Percentiles rank a stretch among this genome's conserved stretches.
phyloP scores from a whole-genome alignment of 495 filamentous ascomycete genomes.

The Mytilinidion resinicola region DNA sequence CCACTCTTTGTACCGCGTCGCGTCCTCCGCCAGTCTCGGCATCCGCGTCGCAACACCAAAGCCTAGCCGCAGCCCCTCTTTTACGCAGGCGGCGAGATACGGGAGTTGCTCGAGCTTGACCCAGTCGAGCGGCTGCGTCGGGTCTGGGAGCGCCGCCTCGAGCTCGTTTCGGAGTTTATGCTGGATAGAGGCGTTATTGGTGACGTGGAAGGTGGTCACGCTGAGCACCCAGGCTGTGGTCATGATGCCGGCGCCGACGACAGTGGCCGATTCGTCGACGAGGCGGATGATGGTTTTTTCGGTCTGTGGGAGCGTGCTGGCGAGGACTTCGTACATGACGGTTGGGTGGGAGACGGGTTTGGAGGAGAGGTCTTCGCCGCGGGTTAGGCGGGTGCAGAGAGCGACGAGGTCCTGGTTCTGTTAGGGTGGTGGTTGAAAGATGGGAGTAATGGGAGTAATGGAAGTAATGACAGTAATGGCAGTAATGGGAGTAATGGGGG shows the following conservation, averaged over 20 bases:
- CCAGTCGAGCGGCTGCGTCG: constrained; percentile 24
- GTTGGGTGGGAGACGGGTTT: not conserved
- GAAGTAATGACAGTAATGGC: too few relatives aligned
- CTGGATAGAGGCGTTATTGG: constrained; percentile 23
- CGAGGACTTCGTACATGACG: constrained; percentile 7
- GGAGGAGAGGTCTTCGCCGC: not conserved
- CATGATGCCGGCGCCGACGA: constrained; percentile 37
- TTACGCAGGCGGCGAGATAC: constrained; percentile 31
- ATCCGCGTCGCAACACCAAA: constrained; percentile 15
- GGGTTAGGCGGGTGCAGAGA: not conserved
- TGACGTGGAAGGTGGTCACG: constrained; percentile 32
- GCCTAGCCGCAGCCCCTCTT: constrained; percentile 6
- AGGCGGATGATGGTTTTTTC: constrained; percentile 30
- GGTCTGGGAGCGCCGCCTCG: constrained; percentile 14
- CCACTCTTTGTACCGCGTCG: constrained; percentile 10
- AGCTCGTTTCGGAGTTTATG: constrained; percentile 14
- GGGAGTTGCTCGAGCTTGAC: constrained; percentile 31
- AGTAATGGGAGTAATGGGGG: too few relatives aligned
- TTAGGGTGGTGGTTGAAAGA: not conserved
- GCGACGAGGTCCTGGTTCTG: not conserved
- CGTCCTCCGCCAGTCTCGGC: constrained; percentile 6
- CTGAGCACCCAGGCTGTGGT: constrained; percentile 34
- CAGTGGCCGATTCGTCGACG: constrained; percentile 30
- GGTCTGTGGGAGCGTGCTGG: constrained; percentile 1
- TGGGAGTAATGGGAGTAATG: not conserved